These are phyloP conservation scores for Aphanocladium album DNA, from an alignment of 2,329 filamentous ascomycete genomes.

Conservation along the genomic window DNA sequence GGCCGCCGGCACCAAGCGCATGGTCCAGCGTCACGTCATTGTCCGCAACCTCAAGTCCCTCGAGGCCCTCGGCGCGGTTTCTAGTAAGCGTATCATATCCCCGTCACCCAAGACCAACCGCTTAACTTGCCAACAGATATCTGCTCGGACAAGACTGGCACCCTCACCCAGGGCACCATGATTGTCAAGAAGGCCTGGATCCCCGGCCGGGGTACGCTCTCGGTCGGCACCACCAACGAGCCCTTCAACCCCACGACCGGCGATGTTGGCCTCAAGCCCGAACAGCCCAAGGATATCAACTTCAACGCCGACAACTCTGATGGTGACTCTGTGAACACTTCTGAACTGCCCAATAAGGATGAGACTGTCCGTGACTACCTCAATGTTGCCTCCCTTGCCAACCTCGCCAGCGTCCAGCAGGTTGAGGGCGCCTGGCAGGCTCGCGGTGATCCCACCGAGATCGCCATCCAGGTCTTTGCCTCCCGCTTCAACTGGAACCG, in stretches of 20 bases:
- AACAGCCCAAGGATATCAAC: conserved; percentile 31
- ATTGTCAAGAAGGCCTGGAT: conserved; percentile 49
- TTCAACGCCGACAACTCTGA: conserved; percentile 23
- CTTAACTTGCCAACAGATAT: conserved; percentile 35
- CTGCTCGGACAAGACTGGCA: conserved; percentile 55
- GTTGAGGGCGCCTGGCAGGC: conserved; percentile 53
- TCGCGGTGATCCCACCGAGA: conserved; percentile 61
- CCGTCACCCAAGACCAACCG: conserved; percentile 4
- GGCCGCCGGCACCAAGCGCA: conserved; percentile 49
- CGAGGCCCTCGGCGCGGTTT: conserved; percentile 51
- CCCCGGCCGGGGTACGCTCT: conserved; percentile 42
- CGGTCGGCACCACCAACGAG: conserved; percentile 44
- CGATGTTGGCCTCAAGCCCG: conserved; percentile 35
- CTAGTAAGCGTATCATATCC: conserved; percentile 28
- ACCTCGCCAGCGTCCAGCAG: conserved; percentile 58
- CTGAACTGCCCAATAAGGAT: conserved; percentile 39
- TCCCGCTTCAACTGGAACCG: conserved; percentile 62
- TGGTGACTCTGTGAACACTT: conserved; percentile 22
- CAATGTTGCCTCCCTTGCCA: conserved; percentile 59
- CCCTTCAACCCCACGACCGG: conserved; percentile 54
- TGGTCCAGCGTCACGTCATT: conserved; percentile 49
- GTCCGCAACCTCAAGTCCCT: conserved; percentile 47
- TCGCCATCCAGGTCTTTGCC: conserved; percentile 70
- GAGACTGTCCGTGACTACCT: conserved; percentile 49
- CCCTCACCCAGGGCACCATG: conserved; percentile 50